Evolutionary conservation across 768 basidiomycete genomes (phyloP).

Genomic region (Artomyces pyxidatus): DNA sequence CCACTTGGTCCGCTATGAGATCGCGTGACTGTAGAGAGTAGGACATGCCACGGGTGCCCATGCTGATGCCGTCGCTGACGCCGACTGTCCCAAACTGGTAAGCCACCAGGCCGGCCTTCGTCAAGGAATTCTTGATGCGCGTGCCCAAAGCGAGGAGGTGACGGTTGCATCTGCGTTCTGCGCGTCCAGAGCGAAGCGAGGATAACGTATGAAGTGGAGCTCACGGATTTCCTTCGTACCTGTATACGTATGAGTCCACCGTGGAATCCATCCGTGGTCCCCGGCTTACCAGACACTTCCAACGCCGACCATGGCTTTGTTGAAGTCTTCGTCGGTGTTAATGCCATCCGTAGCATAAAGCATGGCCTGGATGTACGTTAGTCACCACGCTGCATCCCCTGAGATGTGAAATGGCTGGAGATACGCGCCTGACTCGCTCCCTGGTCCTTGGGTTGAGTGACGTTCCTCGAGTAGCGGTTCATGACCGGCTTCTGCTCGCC

Average conservation of each 20-base stretch:
- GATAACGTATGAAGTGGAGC: slow-evolving; percentile 22
- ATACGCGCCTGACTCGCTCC: slow-evolving; percentile 79
- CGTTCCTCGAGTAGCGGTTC: slow-evolving; percentile 64
- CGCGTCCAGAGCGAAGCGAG: neutral
- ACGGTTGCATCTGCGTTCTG: slow-evolving; percentile 71
- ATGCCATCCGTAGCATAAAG: slow-evolving; percentile 97
- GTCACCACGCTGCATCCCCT: neutral
- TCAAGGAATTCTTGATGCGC: slow-evolving; percentile 75
- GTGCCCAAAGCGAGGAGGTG: slow-evolving; percentile 88
- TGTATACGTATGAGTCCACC: slow-evolving; percentile 25
- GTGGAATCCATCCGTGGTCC: slow-evolving; percentile 10
- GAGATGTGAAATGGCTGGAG: neutral
- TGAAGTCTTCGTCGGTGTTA: slow-evolving; percentile 69
- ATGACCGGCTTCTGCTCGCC: slow-evolving; percentile 25
- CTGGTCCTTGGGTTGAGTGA: slow-evolving; percentile 91
- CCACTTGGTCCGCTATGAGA: slow-evolving; percentile 95
- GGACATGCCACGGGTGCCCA: slow-evolving; percentile 91
- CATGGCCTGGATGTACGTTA: slow-evolving; percentile 68
- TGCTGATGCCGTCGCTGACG: slow-evolving; percentile 97
- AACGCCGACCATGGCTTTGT: slow-evolving; percentile 96
- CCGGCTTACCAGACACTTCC: slow-evolving; percentile 85
- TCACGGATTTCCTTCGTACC: slow-evolving; percentile 99
- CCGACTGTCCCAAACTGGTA: slow-evolving; percentile 98
- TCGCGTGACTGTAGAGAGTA: slow-evolving; percentile 97
- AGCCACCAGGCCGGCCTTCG: slow-evolving; percentile 65